Percentiles rank a stretch among this genome's conserved stretches.
phyloP scores from a whole-genome alignment of 2,329 filamentous ascomycete genomes.

The Cladosporium sp. region DNA sequence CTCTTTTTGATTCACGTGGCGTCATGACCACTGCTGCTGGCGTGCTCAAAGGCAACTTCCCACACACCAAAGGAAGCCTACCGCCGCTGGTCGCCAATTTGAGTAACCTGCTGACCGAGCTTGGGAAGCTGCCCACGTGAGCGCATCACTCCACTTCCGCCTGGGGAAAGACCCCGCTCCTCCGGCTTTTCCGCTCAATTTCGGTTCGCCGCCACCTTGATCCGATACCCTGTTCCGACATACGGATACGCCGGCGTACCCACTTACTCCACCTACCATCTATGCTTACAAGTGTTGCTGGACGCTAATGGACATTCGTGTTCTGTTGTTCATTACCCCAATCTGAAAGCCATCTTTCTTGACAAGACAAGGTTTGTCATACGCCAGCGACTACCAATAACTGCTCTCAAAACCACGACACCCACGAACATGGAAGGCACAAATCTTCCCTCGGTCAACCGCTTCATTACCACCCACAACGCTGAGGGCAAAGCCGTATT shows the following conservation, averaged over 20 bases:
- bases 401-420: background rate
- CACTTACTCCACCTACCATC: background rate
- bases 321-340: background rate
- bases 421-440: constrained; percentile 3
- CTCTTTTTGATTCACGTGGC: constrained; percentile 50
- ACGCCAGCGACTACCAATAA: background rate
- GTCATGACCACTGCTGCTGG: constrained; percentile 57
- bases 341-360: background rate
- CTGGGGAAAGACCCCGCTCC: background rate
- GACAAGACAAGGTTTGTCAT: no score
- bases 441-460: constrained; percentile 3
- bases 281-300: background rate
- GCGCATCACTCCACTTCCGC: background rate
- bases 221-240: background rate
- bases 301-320: background rate
- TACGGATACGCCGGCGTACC: background rate
- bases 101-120: constrained; percentile 55
- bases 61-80: constrained; percentile 22
- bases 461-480: constrained; percentile 28
- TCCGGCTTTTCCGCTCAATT: background rate
- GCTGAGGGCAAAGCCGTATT: constrained; percentile 28
- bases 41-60: constrained; percentile 51
- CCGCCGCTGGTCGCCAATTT: constrained; percentile 64
- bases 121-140: constrained; percentile 29
- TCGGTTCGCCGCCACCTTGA: background rate